Evolutionary conservation across 2,329 filamentous ascomycete genomes (phyloP).

Genomic region (Neurospora sp.): DNA sequence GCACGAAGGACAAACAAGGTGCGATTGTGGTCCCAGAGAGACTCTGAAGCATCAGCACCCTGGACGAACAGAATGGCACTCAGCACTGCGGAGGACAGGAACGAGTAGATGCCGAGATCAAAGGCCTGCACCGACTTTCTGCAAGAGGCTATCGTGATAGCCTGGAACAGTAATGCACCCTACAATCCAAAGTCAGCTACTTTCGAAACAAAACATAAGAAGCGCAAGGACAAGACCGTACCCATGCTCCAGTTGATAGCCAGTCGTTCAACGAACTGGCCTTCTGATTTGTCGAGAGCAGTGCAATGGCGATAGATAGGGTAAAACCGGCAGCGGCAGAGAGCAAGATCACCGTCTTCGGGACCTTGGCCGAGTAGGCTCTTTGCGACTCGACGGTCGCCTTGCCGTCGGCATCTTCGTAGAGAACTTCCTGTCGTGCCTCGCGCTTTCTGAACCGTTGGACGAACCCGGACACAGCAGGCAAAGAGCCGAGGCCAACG

Average conservation of each 20-base stretch:
- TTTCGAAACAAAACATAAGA: background rate
- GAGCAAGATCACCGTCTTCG: conserved; percentile 45
- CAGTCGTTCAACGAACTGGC: conserved; percentile 44
- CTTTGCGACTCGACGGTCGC: conserved; percentile 54
- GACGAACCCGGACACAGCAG: conserved; percentile 21
- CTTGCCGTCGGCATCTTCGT: conserved; percentile 61
- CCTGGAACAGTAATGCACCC: conserved; percentile 43
- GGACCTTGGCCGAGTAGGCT: conserved; percentile 50
- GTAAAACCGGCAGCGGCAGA: conserved; percentile 44
- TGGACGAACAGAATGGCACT: conserved; percentile 35
- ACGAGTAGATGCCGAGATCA: conserved; percentile 41
- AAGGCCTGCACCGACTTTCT: conserved; percentile 43
- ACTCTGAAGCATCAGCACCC: conserved; percentile 29
- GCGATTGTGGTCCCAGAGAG: conserved; percentile 23
- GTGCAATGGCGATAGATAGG: conserved; percentile 45
- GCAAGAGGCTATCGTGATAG: conserved; percentile 36
- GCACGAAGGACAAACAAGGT: conserved; percentile 36
- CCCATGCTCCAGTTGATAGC: conserved; percentile 53
- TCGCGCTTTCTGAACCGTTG: conserved; percentile 19
- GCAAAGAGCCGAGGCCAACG: conserved; percentile 22
- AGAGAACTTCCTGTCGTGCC: conserved; percentile 33
- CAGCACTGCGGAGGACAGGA: conserved; percentile 37
- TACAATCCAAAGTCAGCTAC: conserved; percentile 21
- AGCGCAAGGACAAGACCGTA: conserved; percentile 29
- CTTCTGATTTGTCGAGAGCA: conserved; percentile 37